Base-by-base conservation (phyloP, 345 rosid species). In the Viola odorata region DNA sequence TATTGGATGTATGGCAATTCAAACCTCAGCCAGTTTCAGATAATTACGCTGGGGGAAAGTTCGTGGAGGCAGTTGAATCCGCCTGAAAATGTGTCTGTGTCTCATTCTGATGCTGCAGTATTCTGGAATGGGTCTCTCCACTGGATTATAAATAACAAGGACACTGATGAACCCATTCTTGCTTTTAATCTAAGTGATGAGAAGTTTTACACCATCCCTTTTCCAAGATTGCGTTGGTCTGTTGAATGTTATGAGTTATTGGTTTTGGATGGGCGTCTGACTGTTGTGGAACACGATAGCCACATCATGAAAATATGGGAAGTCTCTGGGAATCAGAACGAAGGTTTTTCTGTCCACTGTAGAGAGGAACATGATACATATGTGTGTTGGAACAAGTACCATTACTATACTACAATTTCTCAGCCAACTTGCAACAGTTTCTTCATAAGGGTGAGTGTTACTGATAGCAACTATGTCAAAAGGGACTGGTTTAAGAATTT, bases 51-150 rank as follows among this genome's bases (percentile, higher is more conserved):
- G 10, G 57, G 57, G 36, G 57, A 53, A 53, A 53, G 41, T 53
- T 53, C 57, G 0, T 53, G 57, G 57, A 23, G 57, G 37, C 57
- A 53, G 39, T 36, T 53, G 57, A 53, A 53, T 11, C 41, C 57
- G n/a, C 40, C 57, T 8, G 39, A 23, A 53, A 36, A 53, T 32
- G n/a, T 53, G 36, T 53, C 12, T 37, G 6, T 37, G 8, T 53
- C 57, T 53, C 13, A 53, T 9, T 53, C 11, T 38, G 57, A 53
- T 53, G 57, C 57, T 53, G 57, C 57, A 53, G 57, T 53, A 11
- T 53, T 36, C 37, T 53, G 57, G 57, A 53, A 53, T 53, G 57
- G 57, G 23, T 53, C 57, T 17, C 57, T 53, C 57, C 57, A 53
- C 57, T 53, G 57, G 57, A 10, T 53, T 10, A 32, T 53, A 23